Conservation (phyloP, 139 green algal genomes). For the Marvania coccoides region DNA sequence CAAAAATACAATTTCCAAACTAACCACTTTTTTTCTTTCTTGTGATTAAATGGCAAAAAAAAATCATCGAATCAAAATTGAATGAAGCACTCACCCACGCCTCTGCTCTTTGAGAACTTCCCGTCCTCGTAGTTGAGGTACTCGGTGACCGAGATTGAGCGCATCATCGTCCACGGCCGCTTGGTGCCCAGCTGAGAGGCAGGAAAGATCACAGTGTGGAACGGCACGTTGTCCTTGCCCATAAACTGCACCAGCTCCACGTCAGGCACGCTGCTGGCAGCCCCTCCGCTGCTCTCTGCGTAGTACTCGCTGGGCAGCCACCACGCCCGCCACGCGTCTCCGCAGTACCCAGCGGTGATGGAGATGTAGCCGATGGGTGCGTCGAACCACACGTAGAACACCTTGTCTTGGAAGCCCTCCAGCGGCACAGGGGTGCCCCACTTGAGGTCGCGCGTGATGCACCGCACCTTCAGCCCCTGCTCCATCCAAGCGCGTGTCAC, state of each 20-base stretch:
- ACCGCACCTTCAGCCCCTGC: conserved; percentile 88
- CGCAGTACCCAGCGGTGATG: conserved; percentile 90
- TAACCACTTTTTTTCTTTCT: too few species aligned
- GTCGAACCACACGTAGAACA: conserved; percentile 99
- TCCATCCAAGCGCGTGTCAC: conserved; percentile 91
- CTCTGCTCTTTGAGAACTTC: conserved; percentile 94
- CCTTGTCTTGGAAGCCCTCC: conserved; percentile 81
- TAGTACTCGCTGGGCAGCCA: conserved; percentile 39
- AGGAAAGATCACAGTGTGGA: conserved; percentile 98
- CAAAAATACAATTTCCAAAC: too few species aligned
- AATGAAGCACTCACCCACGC: conserved; percentile 49
- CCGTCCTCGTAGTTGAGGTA: conserved; percentile 98
- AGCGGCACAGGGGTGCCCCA: conserved; percentile 90
- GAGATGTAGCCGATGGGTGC: conserved; percentile 96
- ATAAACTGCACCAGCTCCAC: conserved; percentile 99
- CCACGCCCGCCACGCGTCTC: conserved; percentile 77
- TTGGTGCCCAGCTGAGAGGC: conserved; percentile 72
- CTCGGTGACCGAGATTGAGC: conserved; percentile 90
- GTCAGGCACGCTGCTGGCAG: conserved; percentile 36
- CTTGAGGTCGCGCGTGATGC: conserved; percentile 96
- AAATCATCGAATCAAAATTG: too few species aligned
- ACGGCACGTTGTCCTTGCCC: conserved; percentile 99
- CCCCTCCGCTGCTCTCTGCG: neutral
- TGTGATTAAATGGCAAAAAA: too few species aligned
- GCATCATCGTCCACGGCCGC: conserved; percentile 92